phyloP scores from a whole-genome alignment of 2,329 filamentous ascomycete species.

The Xylariaceae sp. region DNA sequence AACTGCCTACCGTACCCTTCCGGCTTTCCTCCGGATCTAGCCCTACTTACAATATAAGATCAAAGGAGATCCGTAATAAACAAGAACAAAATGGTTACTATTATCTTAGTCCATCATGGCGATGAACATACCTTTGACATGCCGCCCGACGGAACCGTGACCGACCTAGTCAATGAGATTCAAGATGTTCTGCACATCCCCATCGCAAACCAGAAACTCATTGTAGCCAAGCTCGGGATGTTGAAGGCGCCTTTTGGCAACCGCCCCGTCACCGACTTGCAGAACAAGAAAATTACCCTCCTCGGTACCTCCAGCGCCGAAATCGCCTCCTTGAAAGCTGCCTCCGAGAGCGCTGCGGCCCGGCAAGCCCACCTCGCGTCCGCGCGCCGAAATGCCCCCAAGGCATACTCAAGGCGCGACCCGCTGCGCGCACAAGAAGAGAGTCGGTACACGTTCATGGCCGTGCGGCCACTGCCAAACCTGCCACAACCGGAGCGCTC shows the following conservation, averaged over 20 bases:
- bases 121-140: conserved; percentile 43
- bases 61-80: conserved; percentile 5
- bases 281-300: conserved; percentile 58
- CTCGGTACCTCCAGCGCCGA: conserved; percentile 61
- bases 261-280: conserved; percentile 43
- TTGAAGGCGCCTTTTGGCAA: conserved; percentile 62
- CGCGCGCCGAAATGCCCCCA: conserved; percentile 30
- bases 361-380: conserved; percentile 42
- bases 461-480: conserved; percentile 68
- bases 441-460: conserved; percentile 73
- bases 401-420: conserved; percentile 30
- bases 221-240: conserved; percentile 61
- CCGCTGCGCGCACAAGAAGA: conserved; percentile 47
- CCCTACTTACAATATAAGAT: conserved; percentile 19
- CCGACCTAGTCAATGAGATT: conserved; percentile 59
- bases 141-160: conserved; percentile 44
- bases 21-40: background rate
- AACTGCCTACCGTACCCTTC: too few species aligned
- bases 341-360: conserved; percentile 45
- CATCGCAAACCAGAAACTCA: conserved; percentile 61
- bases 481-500: conserved; percentile 73
- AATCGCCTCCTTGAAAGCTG: conserved; percentile 51
- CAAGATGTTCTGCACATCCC: conserved; percentile 56
- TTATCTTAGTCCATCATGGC: conserved; percentile 47
- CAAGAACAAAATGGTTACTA: conserved; percentile 32